phyloP scores from a whole-genome alignment of 495 filamentous ascomycete species.

The Penicillium crystallinum region DNA sequence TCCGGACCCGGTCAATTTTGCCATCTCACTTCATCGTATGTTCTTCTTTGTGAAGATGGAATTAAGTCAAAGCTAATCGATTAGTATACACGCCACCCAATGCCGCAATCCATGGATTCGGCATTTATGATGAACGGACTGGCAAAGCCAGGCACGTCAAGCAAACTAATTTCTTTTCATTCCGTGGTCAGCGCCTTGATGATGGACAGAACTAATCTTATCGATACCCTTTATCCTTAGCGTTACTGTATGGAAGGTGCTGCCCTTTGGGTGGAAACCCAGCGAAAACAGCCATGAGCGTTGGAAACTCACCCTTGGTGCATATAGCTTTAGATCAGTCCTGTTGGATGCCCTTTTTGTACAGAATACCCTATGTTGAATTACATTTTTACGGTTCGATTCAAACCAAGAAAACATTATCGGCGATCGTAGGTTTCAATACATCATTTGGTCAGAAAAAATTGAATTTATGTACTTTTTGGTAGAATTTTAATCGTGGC shows the following conservation, averaged over 20 bases:
- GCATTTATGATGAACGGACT: constrained; percentile 65
- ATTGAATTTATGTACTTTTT: neutral
- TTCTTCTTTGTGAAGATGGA: constrained; percentile 9
- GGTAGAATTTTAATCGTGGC: neutral
- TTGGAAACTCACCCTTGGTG: neutral
- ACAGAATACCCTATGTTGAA: neutral
- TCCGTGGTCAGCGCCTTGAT: constrained; percentile 23
- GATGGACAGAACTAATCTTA: constrained; percentile 4
- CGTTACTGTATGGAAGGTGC: neutral
- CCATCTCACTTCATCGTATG: constrained; percentile 80
- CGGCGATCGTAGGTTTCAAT: neutral
- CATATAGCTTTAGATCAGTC: neutral
- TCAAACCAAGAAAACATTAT: neutral
- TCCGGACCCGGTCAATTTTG: constrained; percentile 59
- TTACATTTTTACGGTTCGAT: neutral
- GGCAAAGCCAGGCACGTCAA: constrained; percentile 66
- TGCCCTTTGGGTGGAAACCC: neutral
- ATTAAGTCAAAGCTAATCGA: neutral
- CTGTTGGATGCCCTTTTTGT: neutral
- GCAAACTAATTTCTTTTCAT: constrained; percentile 57
- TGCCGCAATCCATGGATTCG: constrained; percentile 67
- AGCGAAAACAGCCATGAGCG: no score
- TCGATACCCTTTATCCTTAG: neutral
- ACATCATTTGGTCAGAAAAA: neutral
- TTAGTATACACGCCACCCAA: constrained; percentile 88